phyloP scores from a whole-genome alignment of 2,329 filamentous ascomycete genomes.

The Cytospora mali region DNA sequence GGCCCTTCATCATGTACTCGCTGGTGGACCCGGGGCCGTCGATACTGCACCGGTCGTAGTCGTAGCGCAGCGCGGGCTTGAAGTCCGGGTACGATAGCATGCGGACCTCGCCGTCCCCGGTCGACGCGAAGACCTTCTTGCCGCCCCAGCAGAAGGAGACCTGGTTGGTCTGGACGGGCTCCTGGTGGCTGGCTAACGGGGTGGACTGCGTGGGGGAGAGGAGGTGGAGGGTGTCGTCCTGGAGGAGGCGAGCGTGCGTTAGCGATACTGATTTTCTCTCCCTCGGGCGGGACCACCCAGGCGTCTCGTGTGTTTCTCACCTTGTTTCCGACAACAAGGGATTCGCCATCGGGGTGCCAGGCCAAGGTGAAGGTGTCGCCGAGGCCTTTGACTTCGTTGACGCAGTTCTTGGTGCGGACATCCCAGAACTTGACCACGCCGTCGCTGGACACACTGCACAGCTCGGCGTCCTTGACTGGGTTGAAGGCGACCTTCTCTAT shows the following conservation, averaged over 20 bases:
- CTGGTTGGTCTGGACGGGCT: conserved; percentile 69
- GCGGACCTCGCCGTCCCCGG: conserved; percentile 69
- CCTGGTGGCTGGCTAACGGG: conserved; percentile 60
- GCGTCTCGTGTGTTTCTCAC: conserved; percentile 43
- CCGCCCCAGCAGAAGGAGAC: conserved; percentile 75
- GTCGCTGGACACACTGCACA: conserved; percentile 74
- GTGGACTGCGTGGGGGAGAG: conserved; percentile 62
- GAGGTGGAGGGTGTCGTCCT: conserved; percentile 65
- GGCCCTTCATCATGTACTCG: conserved; percentile 68
- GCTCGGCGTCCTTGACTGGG: conserved; percentile 73
- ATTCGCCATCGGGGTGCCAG: conserved; percentile 73
- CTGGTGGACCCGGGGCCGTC: conserved; percentile 36
- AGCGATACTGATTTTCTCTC: conserved; percentile 23
- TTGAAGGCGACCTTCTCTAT: conserved; percentile 81
- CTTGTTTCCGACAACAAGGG: conserved; percentile 73
- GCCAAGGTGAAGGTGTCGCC: conserved; percentile 71
- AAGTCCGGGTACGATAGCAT: conserved; percentile 70
- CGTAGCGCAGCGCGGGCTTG: conserved; percentile 55
- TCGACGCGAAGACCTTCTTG: conserved; percentile 70
- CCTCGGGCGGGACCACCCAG: neutral
- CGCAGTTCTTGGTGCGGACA: conserved; percentile 69
- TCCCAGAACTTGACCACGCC: conserved; percentile 81
- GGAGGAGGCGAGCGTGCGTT: conserved; percentile 29
- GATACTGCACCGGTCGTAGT: conserved; percentile 42
- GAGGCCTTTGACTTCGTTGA: conserved; percentile 68